Evolutionary conservation across 2,329 filamentous ascomycete species (phyloP).

Genomic region (Colletotrichum ledebouriae): DNA sequence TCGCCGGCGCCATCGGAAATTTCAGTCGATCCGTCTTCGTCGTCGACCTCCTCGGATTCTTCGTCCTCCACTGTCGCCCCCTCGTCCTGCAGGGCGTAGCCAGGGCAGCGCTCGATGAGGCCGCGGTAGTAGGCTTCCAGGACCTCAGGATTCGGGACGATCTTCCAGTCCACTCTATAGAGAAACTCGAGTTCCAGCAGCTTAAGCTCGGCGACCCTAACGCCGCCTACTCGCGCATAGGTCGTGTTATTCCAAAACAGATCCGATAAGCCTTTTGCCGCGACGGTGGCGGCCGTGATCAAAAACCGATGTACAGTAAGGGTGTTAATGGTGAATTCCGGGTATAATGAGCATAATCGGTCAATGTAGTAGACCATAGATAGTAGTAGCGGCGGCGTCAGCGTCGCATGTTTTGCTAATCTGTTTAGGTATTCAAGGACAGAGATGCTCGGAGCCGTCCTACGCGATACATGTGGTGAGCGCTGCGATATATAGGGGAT

Average conservation of each 20-base stretch:
- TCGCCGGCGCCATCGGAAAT: slow-evolving; percentile 45
- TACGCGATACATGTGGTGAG: slow-evolving; percentile 46
- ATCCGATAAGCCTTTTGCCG: slow-evolving; percentile 94
- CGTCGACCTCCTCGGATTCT: slow-evolving; percentile 51
- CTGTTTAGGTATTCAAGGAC: slow-evolving; percentile 94
- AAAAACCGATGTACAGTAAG: slow-evolving; percentile 97
- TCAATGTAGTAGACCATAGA: slow-evolving; percentile 99
- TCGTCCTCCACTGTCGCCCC: slow-evolving; percentile 48
- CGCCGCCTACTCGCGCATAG: slow-evolving; percentile 93
- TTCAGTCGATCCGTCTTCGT: slow-evolving; percentile 52
- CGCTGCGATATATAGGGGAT: slow-evolving; percentile 34
- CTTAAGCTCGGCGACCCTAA: slow-evolving; percentile 90
- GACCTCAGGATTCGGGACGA: slow-evolving; percentile 94
- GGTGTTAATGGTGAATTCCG: slow-evolving; percentile 95
- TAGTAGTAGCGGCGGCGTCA: slow-evolving; percentile 92
- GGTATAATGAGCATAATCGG: slow-evolving; percentile 90
- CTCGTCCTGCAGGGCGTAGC: slow-evolving; percentile 65
- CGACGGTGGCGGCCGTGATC: slow-evolving; percentile 95
- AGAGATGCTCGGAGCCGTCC: slow-evolving; percentile 86
- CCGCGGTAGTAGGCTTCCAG: slow-evolving; percentile 94
- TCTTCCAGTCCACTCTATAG: slow-evolving; percentile 93
- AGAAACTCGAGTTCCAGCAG: slow-evolving; percentile 94
- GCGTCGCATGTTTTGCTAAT: slow-evolving; percentile 91
- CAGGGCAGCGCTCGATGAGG: slow-evolving; percentile 77
- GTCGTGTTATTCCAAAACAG: slow-evolving; percentile 99